These are phyloP conservation scores for Chaetoceros muelleri DNA, from an alignment of 108 stramenopile species.

Conservation along the genomic window DNA sequence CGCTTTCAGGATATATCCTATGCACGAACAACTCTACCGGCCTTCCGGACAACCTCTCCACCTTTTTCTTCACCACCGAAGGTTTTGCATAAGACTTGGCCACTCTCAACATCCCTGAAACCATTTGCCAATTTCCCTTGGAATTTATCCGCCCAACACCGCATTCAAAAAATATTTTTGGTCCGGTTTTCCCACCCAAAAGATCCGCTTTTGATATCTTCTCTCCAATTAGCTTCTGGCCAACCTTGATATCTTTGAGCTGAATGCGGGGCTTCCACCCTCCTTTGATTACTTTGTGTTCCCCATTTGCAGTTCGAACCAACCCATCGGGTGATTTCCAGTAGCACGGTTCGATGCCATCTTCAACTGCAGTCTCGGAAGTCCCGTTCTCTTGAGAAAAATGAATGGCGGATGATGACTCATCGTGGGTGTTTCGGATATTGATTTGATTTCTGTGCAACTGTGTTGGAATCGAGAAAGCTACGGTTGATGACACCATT, in stretches of 20 bases:
- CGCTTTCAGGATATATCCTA: constrained; percentile 37
- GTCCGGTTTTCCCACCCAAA: constrained; percentile 56
- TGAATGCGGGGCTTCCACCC: constrained; percentile 47
- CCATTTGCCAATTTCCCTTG: constrained; percentile 44
- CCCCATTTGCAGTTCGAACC: not conserved
- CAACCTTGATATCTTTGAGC: constrained; percentile 35
- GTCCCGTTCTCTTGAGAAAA: too few relatives aligned
- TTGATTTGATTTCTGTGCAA: too few relatives aligned
- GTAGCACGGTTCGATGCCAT: not conserved
- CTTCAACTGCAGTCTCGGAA: not conserved
- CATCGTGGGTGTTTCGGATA: too few relatives aligned
- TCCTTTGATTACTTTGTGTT: constrained; percentile 19
- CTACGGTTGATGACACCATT: too few relatives aligned
- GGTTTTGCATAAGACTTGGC: constrained; percentile 27
- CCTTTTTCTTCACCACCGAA: constrained; percentile 44
- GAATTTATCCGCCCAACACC: constrained; percentile 29
- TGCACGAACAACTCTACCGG: constrained; percentile 49
- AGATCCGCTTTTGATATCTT: constrained; percentile 35
- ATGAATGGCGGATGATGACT: too few relatives aligned
- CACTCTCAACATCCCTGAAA: constrained; percentile 57
- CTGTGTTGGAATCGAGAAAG: too few relatives aligned
- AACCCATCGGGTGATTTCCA: not conserved
- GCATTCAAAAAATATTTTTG: constrained; percentile 64
- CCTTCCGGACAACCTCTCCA: constrained; percentile 26
- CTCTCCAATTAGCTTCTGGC: constrained; percentile 47